These are phyloP conservation scores for Clavispora asparagi DNA, from an alignment of 805 yeast species.

Conservation along the genomic window DNA sequence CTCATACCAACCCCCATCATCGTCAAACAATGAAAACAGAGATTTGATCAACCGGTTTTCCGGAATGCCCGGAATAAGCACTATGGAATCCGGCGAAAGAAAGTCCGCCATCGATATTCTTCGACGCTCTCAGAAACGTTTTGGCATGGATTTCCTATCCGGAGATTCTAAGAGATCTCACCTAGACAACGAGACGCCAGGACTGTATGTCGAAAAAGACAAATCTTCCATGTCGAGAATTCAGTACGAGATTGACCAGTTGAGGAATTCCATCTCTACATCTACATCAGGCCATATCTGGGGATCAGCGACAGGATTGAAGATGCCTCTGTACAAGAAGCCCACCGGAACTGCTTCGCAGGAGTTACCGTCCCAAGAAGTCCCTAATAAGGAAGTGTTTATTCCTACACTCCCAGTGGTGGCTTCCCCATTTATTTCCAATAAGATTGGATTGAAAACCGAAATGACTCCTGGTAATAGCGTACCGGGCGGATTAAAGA, in stretches of 20 bases:
- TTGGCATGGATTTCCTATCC: conserved; percentile 2
- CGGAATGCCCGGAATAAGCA: background rate
- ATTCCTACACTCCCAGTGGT: background rate
- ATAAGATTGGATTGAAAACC: conserved; percentile 7
- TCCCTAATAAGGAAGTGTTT: background rate
- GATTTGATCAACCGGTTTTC: background rate
- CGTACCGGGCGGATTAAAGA: conserved; percentile 5
- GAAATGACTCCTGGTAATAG: background rate
- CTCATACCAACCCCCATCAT: background rate
- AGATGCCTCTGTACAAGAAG: conserved; percentile 14
- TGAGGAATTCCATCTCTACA: background rate
- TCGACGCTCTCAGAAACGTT: conserved; percentile 2
- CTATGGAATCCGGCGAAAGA: background rate
- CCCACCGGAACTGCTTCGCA: conserved; percentile 1
- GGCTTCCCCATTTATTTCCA: conserved; percentile 13
- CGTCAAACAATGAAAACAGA: background rate
- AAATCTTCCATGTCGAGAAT: conserved; percentile 1
- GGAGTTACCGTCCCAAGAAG: conserved; percentile 1
- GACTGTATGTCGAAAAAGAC: conserved; percentile 1
- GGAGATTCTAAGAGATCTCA: conserved; percentile 2
- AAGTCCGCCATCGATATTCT: conserved; percentile 1
- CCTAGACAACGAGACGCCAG: background rate
- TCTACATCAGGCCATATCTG: conserved; percentile 1
- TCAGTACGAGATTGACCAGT: conserved; percentile 2
- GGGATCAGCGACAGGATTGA: conserved; percentile 4